A percentile compares a stretch with the other conserved stretches of the same genome.
Evolutionary conservation across 2,329 filamentous ascomycete genomes (phyloP).

Genomic region (Scedosporium boydii): DNA sequence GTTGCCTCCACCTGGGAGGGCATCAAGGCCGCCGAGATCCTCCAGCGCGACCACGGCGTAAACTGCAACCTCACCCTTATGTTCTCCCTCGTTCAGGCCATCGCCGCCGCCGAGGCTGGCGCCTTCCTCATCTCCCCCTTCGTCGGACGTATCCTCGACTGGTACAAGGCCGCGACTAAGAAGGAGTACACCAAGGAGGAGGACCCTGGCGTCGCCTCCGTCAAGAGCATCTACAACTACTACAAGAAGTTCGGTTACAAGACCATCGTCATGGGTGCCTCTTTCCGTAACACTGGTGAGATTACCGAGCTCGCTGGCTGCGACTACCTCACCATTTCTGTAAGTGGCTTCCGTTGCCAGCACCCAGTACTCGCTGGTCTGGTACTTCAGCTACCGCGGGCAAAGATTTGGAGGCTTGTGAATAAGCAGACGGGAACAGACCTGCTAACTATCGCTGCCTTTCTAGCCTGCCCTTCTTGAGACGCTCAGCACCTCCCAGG

Average conservation of each 20-base stretch:
- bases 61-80: conserved; percentile 99
- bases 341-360: conserved; percentile 33
- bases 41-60: conserved; percentile 90
- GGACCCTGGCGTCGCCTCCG: conserved; percentile 92
- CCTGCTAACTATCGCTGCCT: neutral
- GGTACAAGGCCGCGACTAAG: conserved; percentile 95
- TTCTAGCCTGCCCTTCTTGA: conserved; percentile 80
- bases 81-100: conserved; percentile 93
- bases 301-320: conserved; percentile 97
- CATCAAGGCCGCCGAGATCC: conserved; percentile 95
- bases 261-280: conserved; percentile 99
- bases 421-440: neutral
- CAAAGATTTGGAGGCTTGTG: neutral
- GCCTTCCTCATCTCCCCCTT: conserved; percentile 99
- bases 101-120: conserved; percentile 87
- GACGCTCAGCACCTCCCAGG: conserved; percentile 79
- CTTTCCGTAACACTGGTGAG: conserved; percentile 92
- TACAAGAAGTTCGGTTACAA: conserved; percentile 99
- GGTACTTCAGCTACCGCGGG: neutral
- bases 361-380: neutral
- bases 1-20: conserved; percentile 98
- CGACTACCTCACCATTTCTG: conserved; percentile 97
- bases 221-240: conserved; percentile 97
- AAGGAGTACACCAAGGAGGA: conserved; percentile 84
- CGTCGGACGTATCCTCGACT: conserved; percentile 97